Base-by-base conservation (phyloP, 2,329 filamentous ascomycete species). In the Penicillium sp. region DNA sequence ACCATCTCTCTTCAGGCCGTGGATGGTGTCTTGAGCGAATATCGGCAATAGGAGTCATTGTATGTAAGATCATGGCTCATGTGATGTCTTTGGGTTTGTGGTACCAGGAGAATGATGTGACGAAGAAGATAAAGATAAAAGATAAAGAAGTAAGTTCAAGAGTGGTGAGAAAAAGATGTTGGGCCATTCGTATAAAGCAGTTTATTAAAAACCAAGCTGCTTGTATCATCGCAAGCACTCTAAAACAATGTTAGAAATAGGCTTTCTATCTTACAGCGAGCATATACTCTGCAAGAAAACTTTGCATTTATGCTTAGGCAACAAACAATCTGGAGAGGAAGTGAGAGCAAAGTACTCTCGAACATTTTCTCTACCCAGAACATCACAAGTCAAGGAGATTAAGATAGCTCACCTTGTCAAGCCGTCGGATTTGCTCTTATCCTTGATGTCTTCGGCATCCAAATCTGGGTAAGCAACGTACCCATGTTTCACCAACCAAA, bases 61-160 rank as follows among this genome's bases (percentile, higher is more conserved):
- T 44, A 17, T 17, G 5, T 44, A 44, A 10, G 15, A 44, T 44
- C 17, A 44, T 44, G 2, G 40, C 4, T n/a, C 40, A 2, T 8
- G 13, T n/a, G 13, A 44, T 38, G 28, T 59, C 55, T 44, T 45
- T 35, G 4, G 61, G 58, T 37, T 64, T 64, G 22, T 58, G 1
- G 5, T 51, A 13, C 61, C 55, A 64, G 55, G 49, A 61, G 51
- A 53, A 61, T 17, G 58, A 64, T 37, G 55, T 64, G 37, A 45
- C 28, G 17, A 61, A 53, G 38, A 61, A 64, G 17, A 58, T 44
- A 2, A 64, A 6, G 33, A 61, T 64, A 24, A 59, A 61, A 3
- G 61, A 60, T 28, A 64, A 13, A 4, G 58, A 58, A 5, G 61
- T 64, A 35, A 64, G 50, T 30, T 64, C 58, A 9, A 64, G 50